phyloP scores from a whole-genome alignment of 139 green algal species.

The Chlorella sp. region DNA sequence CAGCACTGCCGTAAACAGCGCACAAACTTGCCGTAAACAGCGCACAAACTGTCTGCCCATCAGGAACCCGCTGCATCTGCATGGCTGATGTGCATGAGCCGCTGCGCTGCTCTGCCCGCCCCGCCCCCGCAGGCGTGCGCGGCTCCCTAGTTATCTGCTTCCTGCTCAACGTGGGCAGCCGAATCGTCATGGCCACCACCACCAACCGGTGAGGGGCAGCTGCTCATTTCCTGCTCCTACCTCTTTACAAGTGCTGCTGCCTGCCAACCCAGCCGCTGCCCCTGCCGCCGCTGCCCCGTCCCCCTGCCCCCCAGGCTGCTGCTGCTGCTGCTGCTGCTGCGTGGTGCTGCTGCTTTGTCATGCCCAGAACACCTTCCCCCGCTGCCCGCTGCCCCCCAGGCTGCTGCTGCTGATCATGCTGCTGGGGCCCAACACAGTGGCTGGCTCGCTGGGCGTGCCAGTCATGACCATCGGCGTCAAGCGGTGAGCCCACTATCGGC shows the following conservation, averaged over 20 bases:
- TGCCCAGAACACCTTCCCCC: too few relatives aligned
- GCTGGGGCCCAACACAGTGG: conserved; percentile 58
- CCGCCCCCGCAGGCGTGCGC: neutral
- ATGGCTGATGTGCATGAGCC: too few relatives aligned
- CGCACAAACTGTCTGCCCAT: too few relatives aligned
- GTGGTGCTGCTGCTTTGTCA: neutral
- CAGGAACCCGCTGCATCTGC: too few relatives aligned
- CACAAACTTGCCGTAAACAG: too few relatives aligned
- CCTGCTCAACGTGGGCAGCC: conserved; percentile 34
- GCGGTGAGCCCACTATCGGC: too few relatives aligned
- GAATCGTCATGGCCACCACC: conserved; percentile 51
- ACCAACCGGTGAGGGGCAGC: neutral
- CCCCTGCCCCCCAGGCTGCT: neutral
- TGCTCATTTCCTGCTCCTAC: too few relatives aligned
- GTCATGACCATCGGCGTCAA: conserved; percentile 66
- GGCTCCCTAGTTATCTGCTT: conserved; percentile 42
- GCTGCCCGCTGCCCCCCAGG: neutral
- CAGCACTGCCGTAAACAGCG: too few relatives aligned
- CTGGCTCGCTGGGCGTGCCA: conserved; percentile 55
- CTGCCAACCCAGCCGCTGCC: too few relatives aligned
- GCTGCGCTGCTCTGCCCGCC: neutral
- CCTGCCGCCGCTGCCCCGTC: too few relatives aligned
- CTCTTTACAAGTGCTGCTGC: too few relatives aligned
- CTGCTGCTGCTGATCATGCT: conserved; percentile 52
- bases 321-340: neutral